A percentile compares a stretch with the other conserved stretches of the same genome.
These are phyloP conservation scores for Globisporangium perplexum DNA, from an alignment of 352 stramenopile genomes.

Conservation along the genomic window DNA sequence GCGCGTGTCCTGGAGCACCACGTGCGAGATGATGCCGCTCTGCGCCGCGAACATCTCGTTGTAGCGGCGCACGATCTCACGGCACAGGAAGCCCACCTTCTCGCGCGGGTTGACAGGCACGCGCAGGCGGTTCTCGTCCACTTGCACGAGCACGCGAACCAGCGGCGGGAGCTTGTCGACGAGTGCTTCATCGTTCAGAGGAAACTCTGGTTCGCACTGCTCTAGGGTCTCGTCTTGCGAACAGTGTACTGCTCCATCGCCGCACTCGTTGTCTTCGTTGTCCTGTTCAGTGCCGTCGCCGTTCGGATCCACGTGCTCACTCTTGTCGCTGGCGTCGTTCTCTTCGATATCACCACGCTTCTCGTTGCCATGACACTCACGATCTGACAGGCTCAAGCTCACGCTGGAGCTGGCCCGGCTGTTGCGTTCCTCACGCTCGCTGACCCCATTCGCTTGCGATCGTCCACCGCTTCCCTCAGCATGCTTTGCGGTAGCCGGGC, in stretches of 20 bases:
- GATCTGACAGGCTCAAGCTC: not conserved
- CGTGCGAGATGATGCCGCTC: slow-evolving; percentile 21
- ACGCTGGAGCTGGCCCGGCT: not conserved
- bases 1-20: slow-evolving; percentile 52
- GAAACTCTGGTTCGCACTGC: not conserved
- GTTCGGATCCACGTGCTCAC: not conserved
- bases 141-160: slow-evolving; percentile 48
- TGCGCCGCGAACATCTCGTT: slow-evolving; percentile 43
- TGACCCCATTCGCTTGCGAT: not conserved
- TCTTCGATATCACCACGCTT: not conserved
- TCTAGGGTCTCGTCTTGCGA: not conserved
- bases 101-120: slow-evolving; percentile 51
- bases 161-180: slow-evolving; percentile 27
- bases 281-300: not conserved
- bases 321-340: not conserved
- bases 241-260: not conserved
- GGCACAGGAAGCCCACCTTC: slow-evolving; percentile 34
- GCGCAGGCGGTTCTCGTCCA: slow-evolving; percentile 43
- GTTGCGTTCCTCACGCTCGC: not conserved
- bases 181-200: slow-evolving; percentile 8
- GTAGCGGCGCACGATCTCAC: slow-evolving; percentile 50
- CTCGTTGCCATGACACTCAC: not conserved
- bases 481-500: not conserved
- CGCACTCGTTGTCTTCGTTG: not conserved
- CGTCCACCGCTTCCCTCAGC: not conserved